Evolutionary conservation across 2,329 filamentous ascomycete species (phyloP).

Genomic region (Hypoxylon sp.): DNA sequence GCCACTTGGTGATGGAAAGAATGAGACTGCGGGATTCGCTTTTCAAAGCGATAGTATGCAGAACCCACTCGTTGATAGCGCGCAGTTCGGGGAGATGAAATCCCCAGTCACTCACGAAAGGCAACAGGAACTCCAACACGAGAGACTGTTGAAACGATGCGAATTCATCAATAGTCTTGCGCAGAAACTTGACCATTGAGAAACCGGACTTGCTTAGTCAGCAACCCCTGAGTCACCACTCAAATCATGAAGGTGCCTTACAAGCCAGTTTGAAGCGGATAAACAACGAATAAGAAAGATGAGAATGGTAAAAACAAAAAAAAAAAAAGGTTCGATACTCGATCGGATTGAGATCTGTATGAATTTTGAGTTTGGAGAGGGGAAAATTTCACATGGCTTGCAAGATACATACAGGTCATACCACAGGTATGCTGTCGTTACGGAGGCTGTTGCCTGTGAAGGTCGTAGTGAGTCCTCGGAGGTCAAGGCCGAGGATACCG

Average conservation of each 20-base stretch:
- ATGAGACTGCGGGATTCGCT: neutral
- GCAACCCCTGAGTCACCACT: neutral
- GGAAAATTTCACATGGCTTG: constrained; percentile 48
- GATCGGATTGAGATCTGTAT: neutral
- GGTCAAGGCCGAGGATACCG: constrained; percentile 53
- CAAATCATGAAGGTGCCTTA: neutral
- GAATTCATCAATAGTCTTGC: constrained; percentile 1
- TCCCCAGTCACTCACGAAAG: neutral
- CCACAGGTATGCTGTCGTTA: constrained; percentile 42
- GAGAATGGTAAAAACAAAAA: no score
- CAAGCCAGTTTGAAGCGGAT: neutral
- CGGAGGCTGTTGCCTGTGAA: constrained; percentile 44
- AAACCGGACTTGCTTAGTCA: neutral
- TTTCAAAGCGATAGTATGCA: neutral
- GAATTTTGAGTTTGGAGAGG: constrained; percentile 22
- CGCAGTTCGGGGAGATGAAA: neutral
- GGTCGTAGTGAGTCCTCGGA: constrained; percentile 50
- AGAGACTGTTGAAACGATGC: neutral
- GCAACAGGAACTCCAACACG: constrained; percentile 2
- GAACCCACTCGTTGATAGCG: neutral
- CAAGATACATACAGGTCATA: constrained; percentile 7
- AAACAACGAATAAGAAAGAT: neutral
- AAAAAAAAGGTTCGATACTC: no score
- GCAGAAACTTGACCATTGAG: neutral
- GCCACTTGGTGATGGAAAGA: neutral